A percentile compares a stretch with the other conserved stretches of the same genome.
phyloP scores from a whole-genome alignment of 2,329 filamentous ascomycete species.

The Arthrobotrys iridis region DNA sequence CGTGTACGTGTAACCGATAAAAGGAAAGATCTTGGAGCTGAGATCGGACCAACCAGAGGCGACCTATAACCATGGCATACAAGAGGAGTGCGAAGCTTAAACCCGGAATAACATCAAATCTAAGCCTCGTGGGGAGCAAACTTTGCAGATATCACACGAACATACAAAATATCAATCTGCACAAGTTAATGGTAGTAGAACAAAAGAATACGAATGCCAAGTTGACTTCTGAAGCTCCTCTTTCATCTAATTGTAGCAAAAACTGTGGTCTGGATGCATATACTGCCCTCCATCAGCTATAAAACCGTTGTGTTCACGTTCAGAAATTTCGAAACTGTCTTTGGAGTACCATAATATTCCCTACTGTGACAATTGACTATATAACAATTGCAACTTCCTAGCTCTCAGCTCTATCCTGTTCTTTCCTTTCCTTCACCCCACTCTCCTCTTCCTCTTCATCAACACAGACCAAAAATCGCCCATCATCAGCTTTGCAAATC shows the following conservation, averaged over 20 bases:
- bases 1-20: constrained; percentile 3
- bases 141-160: background rate
- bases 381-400: constrained; percentile 1
- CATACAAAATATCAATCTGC: background rate
- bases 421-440: background rate
- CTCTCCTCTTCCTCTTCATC: background rate
- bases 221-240: background rate
- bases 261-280: background rate
- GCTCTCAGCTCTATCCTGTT: background rate
- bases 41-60: background rate
- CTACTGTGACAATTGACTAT: background rate
- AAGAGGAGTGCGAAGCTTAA: too few relatives aligned
- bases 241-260: background rate
- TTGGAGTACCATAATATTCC: background rate
- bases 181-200: background rate
- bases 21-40: background rate
- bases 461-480: background rate
- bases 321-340: background rate
- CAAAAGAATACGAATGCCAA: background rate
- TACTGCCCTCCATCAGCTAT: background rate
- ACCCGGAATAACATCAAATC: too few relatives aligned
- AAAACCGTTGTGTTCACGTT: background rate
- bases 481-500: background rate
- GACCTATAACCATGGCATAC: too few relatives aligned
- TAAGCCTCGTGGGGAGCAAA: too few relatives aligned